Base-by-base conservation (phyloP, 164 flowering plant species). In the Nelumbo lutea region DNA sequence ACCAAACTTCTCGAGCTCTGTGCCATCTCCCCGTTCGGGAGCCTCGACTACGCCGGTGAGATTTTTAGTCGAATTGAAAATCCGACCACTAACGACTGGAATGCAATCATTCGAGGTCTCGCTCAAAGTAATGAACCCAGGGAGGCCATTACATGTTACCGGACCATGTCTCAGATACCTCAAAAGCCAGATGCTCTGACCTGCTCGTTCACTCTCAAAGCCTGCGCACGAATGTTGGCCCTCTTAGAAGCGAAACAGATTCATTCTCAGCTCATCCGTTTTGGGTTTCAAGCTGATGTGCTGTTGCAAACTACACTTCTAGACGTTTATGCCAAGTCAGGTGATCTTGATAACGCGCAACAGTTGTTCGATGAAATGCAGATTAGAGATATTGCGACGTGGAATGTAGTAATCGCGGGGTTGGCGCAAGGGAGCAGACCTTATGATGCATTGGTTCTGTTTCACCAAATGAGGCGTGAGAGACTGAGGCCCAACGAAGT, bases 341-440 rank as follows among this genome's bases (percentile, higher is more conserved):
- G 93, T 14, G 86, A 83, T 64, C 67, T 87, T 15, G 83, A 73
- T 11, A 6, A 46, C 72, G 93, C 96, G 1, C 43, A 73, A 71
- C 70, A 72, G 39, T 68, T 91, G 90, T 94, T 91, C 61, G 95
- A 83, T 61, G 96, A 87, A 86, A 88, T 91, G 90, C 15, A 65
- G 3, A 39, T 4, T 1, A 80, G 84, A 73, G 97, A 91, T 78
- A 71, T 88, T 9, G 90, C 93, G 0, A 65, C 86, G 5, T 94
- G 93, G 96, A 94, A 94, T 55, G 91, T 90, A 1, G 61, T 91
- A 73, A 85, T 94, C 64, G 59, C 81, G 43, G 98, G 96, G 14
- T 79, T 91, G 67, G 96, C 90, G n/a, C 91, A 87, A 58, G 96
- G 97, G 71, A 79, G 78, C 60, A 74, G 75, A 9, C 83, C 97